Percentiles rank a stretch among this genome's conserved stretches.
These are phyloP conservation scores for Candida qinlingensis DNA, from an alignment of 805 yeast genomes.

Conservation along the genomic window DNA sequence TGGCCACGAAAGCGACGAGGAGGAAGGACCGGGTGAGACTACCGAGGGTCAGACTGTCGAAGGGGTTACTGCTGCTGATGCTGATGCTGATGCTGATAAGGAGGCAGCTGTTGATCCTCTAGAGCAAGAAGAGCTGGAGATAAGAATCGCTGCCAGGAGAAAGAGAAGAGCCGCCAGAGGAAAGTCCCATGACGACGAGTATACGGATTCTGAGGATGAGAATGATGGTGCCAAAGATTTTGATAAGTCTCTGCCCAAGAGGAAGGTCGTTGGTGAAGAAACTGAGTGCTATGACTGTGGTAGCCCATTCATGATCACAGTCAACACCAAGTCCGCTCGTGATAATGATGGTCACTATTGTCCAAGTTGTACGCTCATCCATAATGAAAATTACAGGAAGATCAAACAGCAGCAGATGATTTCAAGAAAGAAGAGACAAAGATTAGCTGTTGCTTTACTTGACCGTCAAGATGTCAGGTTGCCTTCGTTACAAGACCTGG, in stretches of 20 bases:
- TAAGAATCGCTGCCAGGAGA: slow-evolving; percentile 36
- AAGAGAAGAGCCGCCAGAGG: slow-evolving; percentile 36
- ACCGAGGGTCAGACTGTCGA: slow-evolving; percentile 15
- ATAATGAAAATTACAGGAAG: slow-evolving; percentile 38
- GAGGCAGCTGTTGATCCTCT: slow-evolving; percentile 25
- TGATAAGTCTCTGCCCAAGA: slow-evolving; percentile 7
- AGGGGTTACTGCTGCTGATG: slow-evolving; percentile 18
- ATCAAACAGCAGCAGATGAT: slow-evolving; percentile 48
- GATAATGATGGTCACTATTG: slow-evolving; percentile 63
- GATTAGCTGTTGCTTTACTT: slow-evolving; percentile 77
- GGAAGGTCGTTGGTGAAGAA: slow-evolving; percentile 40
- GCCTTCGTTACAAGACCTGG: slow-evolving; percentile 76
- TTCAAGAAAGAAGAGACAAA: slow-evolving; percentile 70
- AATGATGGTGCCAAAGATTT: slow-evolving; percentile 31
- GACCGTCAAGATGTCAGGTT: slow-evolving; percentile 60
- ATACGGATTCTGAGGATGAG: slow-evolving; percentile 30
- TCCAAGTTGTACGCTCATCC: slow-evolving; percentile 47
- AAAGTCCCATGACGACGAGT: slow-evolving; percentile 29
- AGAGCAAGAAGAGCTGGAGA: slow-evolving; percentile 27
- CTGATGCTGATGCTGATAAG: slow-evolving; percentile 10
- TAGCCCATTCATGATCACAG: slow-evolving; percentile 51
- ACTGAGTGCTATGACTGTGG: slow-evolving; percentile 64
- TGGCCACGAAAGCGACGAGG: slow-evolving; percentile 9
- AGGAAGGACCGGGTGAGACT: slow-evolving; percentile 10
- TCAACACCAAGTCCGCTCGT: slow-evolving; percentile 49